phyloP scores from a whole-genome alignment of 257 asterid genomes.

The Plantago major region DNA sequence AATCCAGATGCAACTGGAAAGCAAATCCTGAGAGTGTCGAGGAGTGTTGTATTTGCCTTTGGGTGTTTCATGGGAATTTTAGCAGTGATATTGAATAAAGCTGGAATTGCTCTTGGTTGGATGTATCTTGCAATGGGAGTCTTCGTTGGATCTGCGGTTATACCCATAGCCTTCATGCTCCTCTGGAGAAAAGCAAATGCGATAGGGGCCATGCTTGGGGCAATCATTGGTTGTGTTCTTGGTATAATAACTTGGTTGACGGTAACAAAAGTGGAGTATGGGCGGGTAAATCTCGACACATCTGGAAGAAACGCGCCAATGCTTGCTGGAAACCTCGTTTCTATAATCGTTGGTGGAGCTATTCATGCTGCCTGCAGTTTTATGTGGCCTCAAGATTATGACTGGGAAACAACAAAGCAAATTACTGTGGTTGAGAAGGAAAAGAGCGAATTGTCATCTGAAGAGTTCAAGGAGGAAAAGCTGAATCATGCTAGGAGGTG shows the following conservation, averaged over 20 bases:
- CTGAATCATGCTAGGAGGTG: conserved; percentile 55
- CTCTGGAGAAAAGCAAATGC: conserved; percentile 83
- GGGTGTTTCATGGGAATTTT: conserved; percentile 87
- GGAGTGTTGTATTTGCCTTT: conserved; percentile 51
- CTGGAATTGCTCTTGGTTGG: conserved; percentile 90
- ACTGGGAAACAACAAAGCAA: conserved; percentile 78
- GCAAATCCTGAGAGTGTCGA: conserved; percentile 67
- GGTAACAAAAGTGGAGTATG: conserved; percentile 65
- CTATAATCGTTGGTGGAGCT: conserved; percentile 74
- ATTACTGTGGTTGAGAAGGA: conserved; percentile 84
- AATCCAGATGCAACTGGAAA: conserved; percentile 80
- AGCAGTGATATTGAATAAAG: conserved; percentile 78
- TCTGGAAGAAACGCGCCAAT: conserved; percentile 89
- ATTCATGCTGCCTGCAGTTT: conserved; percentile 71
- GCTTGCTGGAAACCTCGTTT: conserved; percentile 88
- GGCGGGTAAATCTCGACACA: conserved; percentile 78
- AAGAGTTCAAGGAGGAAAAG: conserved; percentile 71
- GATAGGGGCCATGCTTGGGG: conserved; percentile 69
- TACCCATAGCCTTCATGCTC: conserved; percentile 92
- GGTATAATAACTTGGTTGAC: conserved; percentile 84
- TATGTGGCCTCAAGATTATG: conserved; percentile 70
- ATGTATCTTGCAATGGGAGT: conserved; percentile 93
- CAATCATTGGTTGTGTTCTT: conserved; percentile 59
- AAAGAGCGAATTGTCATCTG: conserved; percentile 40
- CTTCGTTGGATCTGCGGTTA: conserved; percentile 81